These are phyloP conservation scores for Tuber microsphaerosporum DNA, from an alignment of 495 filamentous ascomycete species.

Conservation along the genomic window DNA sequence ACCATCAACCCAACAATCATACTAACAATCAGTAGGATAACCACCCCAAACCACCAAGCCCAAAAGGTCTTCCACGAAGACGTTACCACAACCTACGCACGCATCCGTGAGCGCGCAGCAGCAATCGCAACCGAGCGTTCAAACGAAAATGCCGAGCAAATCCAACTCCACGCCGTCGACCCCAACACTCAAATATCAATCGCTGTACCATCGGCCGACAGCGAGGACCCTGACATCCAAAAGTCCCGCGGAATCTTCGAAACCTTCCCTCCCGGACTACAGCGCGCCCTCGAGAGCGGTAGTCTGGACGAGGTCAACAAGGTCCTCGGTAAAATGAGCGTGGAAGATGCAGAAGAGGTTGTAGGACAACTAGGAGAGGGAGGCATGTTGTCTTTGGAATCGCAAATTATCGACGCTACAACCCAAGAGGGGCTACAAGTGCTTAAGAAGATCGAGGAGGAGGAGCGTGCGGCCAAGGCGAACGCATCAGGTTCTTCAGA, in stretches of 20 bases:
- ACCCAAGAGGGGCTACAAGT: conserved; percentile 80
- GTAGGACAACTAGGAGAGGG: conserved; percentile 78
- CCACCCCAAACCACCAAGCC: conserved; percentile 87
- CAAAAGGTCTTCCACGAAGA: conserved; percentile 85
- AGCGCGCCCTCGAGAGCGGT: conserved; percentile 73
- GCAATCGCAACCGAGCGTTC: conserved; percentile 66
- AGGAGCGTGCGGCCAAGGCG: conserved; percentile 41
- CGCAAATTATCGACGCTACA: conserved; percentile 89
- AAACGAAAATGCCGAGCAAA: conserved; percentile 65
- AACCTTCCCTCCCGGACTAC: conserved; percentile 69
- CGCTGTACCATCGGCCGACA: conserved; percentile 59
- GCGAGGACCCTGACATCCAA: conserved; percentile 58
- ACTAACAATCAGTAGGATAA: conserved; percentile 54
- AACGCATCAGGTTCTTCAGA: conserved; percentile 22
- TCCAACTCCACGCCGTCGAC: conserved; percentile 93
- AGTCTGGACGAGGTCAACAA: conserved; percentile 91
- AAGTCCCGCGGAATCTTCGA: conserved; percentile 72
- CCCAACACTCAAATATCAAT: conserved; percentile 91
- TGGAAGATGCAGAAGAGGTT: conserved; percentile 84
- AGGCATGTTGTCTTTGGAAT: conserved; percentile 84
- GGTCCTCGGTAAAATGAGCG: conserved; percentile 85
- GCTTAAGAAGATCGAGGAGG: conserved; percentile 69
- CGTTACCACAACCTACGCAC: conserved; percentile 74
- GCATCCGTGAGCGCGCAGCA: conserved; percentile 69
- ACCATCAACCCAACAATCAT: neutral